A percentile compares a stretch with the other conserved stretches of the same genome.
Conservation (phyloP, 2,329 filamentous ascomycete species). For the Tolypocladium pustulatum region DNA sequence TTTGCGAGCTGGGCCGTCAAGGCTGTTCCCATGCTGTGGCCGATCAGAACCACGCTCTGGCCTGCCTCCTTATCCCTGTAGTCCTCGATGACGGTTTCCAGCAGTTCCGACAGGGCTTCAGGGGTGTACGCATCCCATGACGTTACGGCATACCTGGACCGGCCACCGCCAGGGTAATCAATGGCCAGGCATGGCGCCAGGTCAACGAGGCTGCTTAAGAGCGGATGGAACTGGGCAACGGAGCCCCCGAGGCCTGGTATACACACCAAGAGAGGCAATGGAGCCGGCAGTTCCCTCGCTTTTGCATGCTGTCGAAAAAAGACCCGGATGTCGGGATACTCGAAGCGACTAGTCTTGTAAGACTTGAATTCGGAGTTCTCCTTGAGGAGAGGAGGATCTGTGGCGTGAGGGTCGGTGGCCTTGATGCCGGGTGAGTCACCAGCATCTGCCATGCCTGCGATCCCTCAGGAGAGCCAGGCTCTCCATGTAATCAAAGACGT, state of each 20-base stretch:
- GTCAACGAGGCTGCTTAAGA: conserved; percentile 73
- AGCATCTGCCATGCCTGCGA: conserved; percentile 1
- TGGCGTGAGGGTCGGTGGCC: conserved; percentile 31
- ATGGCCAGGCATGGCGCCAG: conserved; percentile 72
- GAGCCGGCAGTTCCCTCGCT: conserved; percentile 66
- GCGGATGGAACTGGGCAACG: conserved; percentile 72
- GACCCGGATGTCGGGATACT: conserved; percentile 67
- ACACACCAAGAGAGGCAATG: conserved; percentile 79
- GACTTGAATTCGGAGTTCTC: conserved; percentile 62
- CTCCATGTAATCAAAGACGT: not conserved
- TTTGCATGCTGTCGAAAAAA: conserved; percentile 80
- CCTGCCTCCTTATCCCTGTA: conserved; percentile 53
- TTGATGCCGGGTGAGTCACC: not conserved
- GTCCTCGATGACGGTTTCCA: conserved; percentile 63
- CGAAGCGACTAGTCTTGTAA: conserved; percentile 60
- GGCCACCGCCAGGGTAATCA: conserved; percentile 83
- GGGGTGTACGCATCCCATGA: conserved; percentile 71
- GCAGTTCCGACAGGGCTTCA: conserved; percentile 62
- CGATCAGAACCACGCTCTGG: conserved; percentile 71
- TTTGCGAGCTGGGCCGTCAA: conserved; percentile 61
- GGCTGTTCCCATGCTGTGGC: conserved; percentile 84
- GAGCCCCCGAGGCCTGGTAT: conserved; percentile 92
- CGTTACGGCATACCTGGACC: conserved; percentile 62
- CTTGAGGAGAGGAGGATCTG: conserved; percentile 70
- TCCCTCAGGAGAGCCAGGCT: not conserved